Evolutionary conservation across 768 basidiomycete genomes (phyloP).

Genomic region (Leccinum incarnatum): DNA sequence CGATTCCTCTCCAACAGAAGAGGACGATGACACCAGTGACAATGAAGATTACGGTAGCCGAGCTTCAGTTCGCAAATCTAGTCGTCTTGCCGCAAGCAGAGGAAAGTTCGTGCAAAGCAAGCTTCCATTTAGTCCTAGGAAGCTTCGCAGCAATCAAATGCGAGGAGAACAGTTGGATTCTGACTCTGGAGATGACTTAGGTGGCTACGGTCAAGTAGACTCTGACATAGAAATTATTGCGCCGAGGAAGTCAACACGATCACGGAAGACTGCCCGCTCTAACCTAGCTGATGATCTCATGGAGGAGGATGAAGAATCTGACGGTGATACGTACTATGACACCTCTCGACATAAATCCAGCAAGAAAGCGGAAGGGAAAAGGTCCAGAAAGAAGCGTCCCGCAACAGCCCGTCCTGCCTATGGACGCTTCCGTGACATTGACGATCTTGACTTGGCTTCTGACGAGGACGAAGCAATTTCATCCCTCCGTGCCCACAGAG

Average conservation of each 20-base stretch:
- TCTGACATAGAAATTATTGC: slow-evolving; percentile 24
- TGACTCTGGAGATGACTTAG: slow-evolving; percentile 42
- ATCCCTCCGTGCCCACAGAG: slow-evolving; percentile 58
- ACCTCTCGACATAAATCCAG: slow-evolving; percentile 9
- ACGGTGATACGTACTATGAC: slow-evolving; percentile 36
- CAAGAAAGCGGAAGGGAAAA: slow-evolving; percentile 1
- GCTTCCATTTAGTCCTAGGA: slow-evolving; percentile 69
- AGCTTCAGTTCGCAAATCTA: slow-evolving; percentile 14
- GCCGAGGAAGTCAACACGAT: slow-evolving; percentile 50
- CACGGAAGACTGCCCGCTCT: slow-evolving; percentile 38
- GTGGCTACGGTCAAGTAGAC: slow-evolving; percentile 36
- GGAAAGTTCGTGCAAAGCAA: slow-evolving; percentile 22
- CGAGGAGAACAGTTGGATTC: slow-evolving; percentile 22
- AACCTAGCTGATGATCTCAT: slow-evolving; percentile 30
- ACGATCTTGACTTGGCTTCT: slow-evolving; percentile 39
- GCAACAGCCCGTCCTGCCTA: slow-evolving; percentile 46
- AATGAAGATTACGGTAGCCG: slow-evolving; percentile 9
- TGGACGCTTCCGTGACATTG: slow-evolving; percentile 44
- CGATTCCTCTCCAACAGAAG: slow-evolving; percentile 29
- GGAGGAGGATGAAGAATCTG: slow-evolving; percentile 32
- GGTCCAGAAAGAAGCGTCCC: slow-evolving; percentile 32
- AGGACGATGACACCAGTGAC: slow-evolving; percentile 19
- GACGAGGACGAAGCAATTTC: slow-evolving; percentile 56
- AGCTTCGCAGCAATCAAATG: slow-evolving; percentile 41
- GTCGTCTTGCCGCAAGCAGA: slow-evolving; percentile 11